Evolutionary conservation across 2,329 filamentous ascomycete species (phyloP).

Genomic region (Nemania abortiva): DNA sequence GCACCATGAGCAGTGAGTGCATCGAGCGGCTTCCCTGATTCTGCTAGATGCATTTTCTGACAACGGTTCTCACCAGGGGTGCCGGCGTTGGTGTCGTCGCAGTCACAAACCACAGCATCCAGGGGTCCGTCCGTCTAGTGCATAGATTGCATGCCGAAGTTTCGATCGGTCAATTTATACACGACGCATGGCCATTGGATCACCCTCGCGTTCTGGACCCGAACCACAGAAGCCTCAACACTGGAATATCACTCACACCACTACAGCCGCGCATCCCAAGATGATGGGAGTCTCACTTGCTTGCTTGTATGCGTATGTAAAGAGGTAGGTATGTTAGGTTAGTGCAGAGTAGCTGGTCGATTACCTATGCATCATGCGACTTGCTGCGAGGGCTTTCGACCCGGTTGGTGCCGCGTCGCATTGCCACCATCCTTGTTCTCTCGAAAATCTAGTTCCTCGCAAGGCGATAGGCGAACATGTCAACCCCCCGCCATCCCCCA

Average conservation of each 20-base stretch:
- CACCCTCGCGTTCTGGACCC: conserved; percentile 11
- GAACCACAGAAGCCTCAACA: conserved; percentile 20
- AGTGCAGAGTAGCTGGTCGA: not conserved
- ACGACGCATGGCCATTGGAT: conserved; percentile 22
- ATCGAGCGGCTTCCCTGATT: conserved; percentile 26
- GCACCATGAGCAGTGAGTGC: not conserved
- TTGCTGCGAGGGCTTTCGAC: conserved; percentile 29
- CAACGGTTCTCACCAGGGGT: conserved; percentile 9
- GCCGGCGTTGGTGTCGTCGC: conserved; percentile 4
- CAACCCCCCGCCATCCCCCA: conserved; percentile 1
- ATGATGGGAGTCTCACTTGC: conserved; percentile 24
- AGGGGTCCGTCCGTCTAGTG: not conserved
- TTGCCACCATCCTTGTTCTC: not conserved
- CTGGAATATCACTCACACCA: conserved; percentile 40
- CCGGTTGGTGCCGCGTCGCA: conserved; percentile 23
- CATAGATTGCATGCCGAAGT: conserved; percentile 11
- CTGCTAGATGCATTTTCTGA: conserved; percentile 25
- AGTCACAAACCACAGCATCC: not conserved
- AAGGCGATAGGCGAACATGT: conserved; percentile 14
- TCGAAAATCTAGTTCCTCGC: conserved; percentile 15
- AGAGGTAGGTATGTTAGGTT: no score
- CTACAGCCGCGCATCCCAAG: conserved; percentile 14
- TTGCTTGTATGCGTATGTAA: no score
- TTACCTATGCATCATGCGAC: conserved; percentile 35
- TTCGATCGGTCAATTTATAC: conserved; percentile 22